Evolutionary conservation across 176 grass and related monocot species (phyloP), one percentile per base, ranked within the genome.

Genomic region (Phyllostachys edulis): DNA sequence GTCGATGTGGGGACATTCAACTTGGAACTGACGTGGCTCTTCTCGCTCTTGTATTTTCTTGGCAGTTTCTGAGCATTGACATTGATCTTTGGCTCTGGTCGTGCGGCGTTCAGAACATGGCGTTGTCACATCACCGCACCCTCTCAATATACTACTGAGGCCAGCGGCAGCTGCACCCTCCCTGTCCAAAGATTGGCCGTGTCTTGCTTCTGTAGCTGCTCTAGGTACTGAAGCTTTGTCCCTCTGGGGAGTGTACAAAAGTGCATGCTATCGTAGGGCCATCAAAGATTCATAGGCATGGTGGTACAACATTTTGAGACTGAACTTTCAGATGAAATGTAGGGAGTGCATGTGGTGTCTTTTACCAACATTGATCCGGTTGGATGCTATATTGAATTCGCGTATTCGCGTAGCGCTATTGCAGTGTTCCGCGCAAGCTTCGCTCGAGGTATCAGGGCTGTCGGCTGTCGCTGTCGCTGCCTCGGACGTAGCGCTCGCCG

Each of bases 1-100:
- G 87, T 85, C 52, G 63, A 76, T 80, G 21, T 36, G 21, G 77
- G 21, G 77, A 36, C 8, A 36, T 76, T 69, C 18, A 51, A 12
- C 82, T 55, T 15, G 79, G 72, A 86, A 50, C 71, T 88, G 36
- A 88, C 72, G 42, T 45, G 18, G 13, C 21, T 62, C 52, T 93
- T 88, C 52, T 36, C 80, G 52, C 52, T 44, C 32, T 49, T 69
- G 59, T 77, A 18, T 83, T 27, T 55, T 84, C 44, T 78, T 87
- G 44, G 69, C 88, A 96, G 96, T 91, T 99, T 79, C 92, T 96
- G 71, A 99, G 96, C 88, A 90, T 96, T 84, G 91, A 96, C 87
- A 90, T 99, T 51, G 93, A 96, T 90, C 91, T 96, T 47, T 99
- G 96, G 93, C 91, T 96, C 76, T 99, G 96, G 96, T 94, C 93